These are phyloP conservation scores for Serendipita indica DNA, from an alignment of 768 basidiomycete genomes.

Conservation along the genomic window DNA sequence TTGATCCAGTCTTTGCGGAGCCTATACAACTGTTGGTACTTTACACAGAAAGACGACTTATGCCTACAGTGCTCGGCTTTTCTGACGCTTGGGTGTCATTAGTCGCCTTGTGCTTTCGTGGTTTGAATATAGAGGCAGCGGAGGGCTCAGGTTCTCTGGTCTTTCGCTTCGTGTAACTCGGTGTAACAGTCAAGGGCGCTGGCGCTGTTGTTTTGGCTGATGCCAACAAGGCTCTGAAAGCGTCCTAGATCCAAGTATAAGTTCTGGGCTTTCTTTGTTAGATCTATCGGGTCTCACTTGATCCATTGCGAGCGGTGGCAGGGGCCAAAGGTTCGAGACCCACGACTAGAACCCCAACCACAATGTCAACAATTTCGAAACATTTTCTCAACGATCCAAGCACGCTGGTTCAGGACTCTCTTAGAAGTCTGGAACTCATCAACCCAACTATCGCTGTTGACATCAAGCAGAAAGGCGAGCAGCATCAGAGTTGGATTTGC, in stretches of 20 bases:
- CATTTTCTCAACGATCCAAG: constrained; percentile 66
- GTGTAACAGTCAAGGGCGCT: background rate
- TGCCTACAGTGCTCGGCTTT: constrained; percentile 51
- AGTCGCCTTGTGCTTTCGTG: constrained; percentile 53
- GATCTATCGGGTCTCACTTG: background rate
- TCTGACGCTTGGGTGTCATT: constrained; percentile 64
- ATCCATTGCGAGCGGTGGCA: background rate
- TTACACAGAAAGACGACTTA: constrained; percentile 27
- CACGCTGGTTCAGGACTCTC: constrained; percentile 61
- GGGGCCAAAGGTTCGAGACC: background rate
- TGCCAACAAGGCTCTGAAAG: background rate
- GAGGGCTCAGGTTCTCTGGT: background rate
- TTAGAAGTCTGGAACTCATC: constrained; percentile 39
- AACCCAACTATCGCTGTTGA: constrained; percentile 67
- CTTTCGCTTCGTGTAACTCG: background rate
- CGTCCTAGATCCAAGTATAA: background rate
- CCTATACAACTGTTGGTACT: background rate
- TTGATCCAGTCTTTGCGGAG: constrained; percentile 24
- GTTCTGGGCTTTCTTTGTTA: background rate
- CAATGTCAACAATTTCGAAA: constrained; percentile 28
- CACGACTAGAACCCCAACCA: background rate
- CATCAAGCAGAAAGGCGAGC: constrained; percentile 48
- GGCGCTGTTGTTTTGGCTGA: background rate
- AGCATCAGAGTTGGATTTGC: background rate
- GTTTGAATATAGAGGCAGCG: constrained; percentile 47